Conservation (phyloP, 352 stramenopile species). For the Elongisporangium prolatum region DNA sequence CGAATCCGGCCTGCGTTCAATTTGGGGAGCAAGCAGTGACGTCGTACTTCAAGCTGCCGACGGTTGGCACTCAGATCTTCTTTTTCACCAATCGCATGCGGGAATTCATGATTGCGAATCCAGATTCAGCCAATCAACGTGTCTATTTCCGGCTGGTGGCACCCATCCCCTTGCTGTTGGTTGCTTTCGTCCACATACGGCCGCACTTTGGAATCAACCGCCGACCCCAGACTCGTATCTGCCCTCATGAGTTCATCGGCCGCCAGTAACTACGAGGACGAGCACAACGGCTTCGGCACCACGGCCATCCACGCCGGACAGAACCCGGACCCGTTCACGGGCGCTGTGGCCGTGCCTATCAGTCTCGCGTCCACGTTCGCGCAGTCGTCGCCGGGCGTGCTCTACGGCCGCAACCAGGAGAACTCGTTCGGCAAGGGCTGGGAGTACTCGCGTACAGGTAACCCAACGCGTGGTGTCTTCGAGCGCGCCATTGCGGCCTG, state of each 20-base stretch:
- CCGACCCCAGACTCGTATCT: not conserved
- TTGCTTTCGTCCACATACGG: not conserved
- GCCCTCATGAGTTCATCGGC: conserved; percentile 4
- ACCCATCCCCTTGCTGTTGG: not conserved
- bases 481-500: conserved; percentile 91
- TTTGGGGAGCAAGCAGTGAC: not conserved
- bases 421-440: conserved; percentile 95
- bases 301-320: conserved; percentile 84
- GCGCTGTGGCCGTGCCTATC: conserved; percentile 87
- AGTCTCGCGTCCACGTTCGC: conserved; percentile 91
- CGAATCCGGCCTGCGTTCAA: not conserved
- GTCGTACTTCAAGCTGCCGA: not conserved
- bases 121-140: conserved; percentile 2
- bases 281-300: conserved; percentile 81
- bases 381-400: conserved; percentile 67
- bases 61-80: not conserved
- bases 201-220: conserved; percentile 7
- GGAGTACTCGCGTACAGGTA: conserved; percentile 93
- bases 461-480: conserved; percentile 94
- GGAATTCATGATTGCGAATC: not conserved
- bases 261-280: conserved; percentile 54
- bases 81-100: conserved; percentile 2
- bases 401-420: conserved; percentile 63
- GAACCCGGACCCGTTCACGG: conserved; percentile 65
- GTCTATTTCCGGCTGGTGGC: not conserved